These are phyloP conservation scores for Brettanomyces anomalus DNA, from an alignment of 805 yeast species.

Conservation along the genomic window DNA sequence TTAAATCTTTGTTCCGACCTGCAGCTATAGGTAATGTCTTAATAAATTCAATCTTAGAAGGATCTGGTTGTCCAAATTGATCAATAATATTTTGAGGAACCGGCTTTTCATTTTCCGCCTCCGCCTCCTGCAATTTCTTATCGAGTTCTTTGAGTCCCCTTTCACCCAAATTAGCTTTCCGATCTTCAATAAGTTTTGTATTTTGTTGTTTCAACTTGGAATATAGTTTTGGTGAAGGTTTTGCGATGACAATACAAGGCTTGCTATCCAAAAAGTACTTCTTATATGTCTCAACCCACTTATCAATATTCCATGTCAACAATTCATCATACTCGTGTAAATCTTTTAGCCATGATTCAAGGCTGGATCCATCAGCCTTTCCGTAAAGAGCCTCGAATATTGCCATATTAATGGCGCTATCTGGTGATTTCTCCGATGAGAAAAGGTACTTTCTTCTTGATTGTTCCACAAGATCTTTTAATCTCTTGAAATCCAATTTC, in stretches of 20 bases:
- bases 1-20: conserved; percentile 34
- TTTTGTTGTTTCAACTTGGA: conserved; percentile 41
- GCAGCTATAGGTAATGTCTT: conserved; percentile 55
- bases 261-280: conserved; percentile 49
- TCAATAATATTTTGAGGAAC: conserved; percentile 63
- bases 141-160: conserved; percentile 49
- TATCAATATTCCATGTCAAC: conserved; percentile 46
- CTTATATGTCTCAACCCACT: conserved; percentile 57
- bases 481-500: conserved; percentile 52
- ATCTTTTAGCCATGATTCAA: conserved; percentile 45
- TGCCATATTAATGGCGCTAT: conserved; percentile 53
- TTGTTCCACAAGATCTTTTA: conserved; percentile 62
- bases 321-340: conserved; percentile 54
- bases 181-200: conserved; percentile 37
- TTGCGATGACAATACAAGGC: conserved; percentile 58
- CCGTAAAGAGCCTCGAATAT: conserved; percentile 81
- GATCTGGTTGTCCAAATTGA: conserved; percentile 64
- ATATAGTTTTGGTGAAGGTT: conserved; percentile 60
- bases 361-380: conserved; percentile 45
- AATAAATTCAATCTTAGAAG: conserved; percentile 64
- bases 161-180: conserved; percentile 45
- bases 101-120: conserved; percentile 56
- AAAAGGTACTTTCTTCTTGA: conserved; percentile 52
- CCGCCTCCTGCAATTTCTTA: conserved; percentile 50
- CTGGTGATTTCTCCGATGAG: conserved; percentile 55